Evolutionary conservation across 1,284 basidiomycete genomes (phyloP).

Genomic region (Schizopora paradoxa): DNA sequence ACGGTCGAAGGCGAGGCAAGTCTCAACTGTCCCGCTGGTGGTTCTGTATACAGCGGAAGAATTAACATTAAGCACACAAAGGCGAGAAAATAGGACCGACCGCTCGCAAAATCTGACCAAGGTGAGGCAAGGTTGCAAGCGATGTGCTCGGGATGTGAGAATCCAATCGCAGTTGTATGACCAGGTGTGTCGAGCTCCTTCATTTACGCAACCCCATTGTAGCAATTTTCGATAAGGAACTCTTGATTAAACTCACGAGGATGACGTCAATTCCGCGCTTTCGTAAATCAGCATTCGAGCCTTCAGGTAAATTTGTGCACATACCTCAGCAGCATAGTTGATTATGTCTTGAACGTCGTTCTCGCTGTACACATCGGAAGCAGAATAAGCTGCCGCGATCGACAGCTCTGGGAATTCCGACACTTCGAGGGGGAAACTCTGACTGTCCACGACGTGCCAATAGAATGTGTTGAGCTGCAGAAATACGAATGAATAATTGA

Average conservation of each 20-base stretch:
- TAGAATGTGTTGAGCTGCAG: conserved; percentile 66
- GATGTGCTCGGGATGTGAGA: conserved; percentile 36
- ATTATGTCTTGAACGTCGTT: conserved; percentile 61
- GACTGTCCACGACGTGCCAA: conserved; percentile 76
- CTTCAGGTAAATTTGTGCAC: conserved; percentile 22
- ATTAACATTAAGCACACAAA: neutral
- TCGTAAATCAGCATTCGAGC: neutral
- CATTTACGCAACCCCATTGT: neutral
- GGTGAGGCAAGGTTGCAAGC: conserved; percentile 34
- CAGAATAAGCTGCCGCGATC: conserved; percentile 64
- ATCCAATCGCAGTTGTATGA: conserved; percentile 37
- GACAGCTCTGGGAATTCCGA: conserved; percentile 60
- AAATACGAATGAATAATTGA: conserved; percentile 4
- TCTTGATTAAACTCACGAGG: conserved; percentile 25
- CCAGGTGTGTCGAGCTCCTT: conserved; percentile 45
- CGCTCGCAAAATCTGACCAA: conserved; percentile 30
- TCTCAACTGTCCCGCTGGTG: conserved; percentile 44
- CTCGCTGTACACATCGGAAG: conserved; percentile 51
- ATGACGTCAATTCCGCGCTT: conserved; percentile 44
- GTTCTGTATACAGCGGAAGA: conserved; percentile 26
- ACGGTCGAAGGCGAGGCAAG: conserved; percentile 31
- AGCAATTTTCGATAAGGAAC: neutral
- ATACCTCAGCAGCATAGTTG: conserved; percentile 64
- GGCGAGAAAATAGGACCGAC: conserved; percentile 7
- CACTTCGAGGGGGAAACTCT: conserved; percentile 71